Conservation (phyloP, 192 early-diverging fungal species). For the Coemansia sp. region DNA sequence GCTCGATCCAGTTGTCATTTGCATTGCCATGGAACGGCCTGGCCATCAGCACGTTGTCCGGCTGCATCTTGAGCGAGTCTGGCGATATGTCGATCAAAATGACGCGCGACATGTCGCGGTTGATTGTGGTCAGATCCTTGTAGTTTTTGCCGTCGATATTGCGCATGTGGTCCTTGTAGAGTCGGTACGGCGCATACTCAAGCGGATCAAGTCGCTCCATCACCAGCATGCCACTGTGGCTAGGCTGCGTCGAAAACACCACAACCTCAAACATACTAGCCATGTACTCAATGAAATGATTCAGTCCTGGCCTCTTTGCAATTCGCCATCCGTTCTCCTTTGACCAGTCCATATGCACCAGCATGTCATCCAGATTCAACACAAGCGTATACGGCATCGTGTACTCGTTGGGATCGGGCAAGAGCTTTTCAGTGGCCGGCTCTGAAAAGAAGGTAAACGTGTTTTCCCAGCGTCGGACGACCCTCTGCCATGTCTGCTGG, state of each 20-base stretch:
- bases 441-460: slow-evolving; percentile 54
- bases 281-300: slow-evolving; percentile 91
- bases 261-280: slow-evolving; percentile 94
- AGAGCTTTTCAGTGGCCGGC: slow-evolving; percentile 82
- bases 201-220: slow-evolving; percentile 89
- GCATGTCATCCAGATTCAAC: slow-evolving; percentile 91
- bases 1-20: slow-evolving; percentile 76
- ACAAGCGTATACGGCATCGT: slow-evolving; percentile 89
- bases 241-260: slow-evolving; percentile 87
- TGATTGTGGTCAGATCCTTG: slow-evolving; percentile 88
- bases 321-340: slow-evolving; percentile 96
- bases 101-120: slow-evolving; percentile 91
- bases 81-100: slow-evolving; percentile 92
- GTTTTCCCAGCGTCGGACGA: slow-evolving; percentile 19
- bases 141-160: slow-evolving; percentile 82
- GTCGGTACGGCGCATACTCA: slow-evolving; percentile 78
- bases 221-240: slow-evolving; percentile 79
- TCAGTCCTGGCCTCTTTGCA: slow-evolving; percentile 93
- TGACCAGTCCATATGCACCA: slow-evolving; percentile 92
- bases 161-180: slow-evolving; percentile 90
- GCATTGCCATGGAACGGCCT: slow-evolving; percentile 86
- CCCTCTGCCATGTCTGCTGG: slow-evolving; percentile 48
- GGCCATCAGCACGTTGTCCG: slow-evolving; percentile 84
- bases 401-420: slow-evolving; percentile 90
- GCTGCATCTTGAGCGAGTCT: slow-evolving; percentile 81